Base-by-base conservation (phyloP, 192 early-diverging fungal genomes). In the Cetraspora pellucida region DNA sequence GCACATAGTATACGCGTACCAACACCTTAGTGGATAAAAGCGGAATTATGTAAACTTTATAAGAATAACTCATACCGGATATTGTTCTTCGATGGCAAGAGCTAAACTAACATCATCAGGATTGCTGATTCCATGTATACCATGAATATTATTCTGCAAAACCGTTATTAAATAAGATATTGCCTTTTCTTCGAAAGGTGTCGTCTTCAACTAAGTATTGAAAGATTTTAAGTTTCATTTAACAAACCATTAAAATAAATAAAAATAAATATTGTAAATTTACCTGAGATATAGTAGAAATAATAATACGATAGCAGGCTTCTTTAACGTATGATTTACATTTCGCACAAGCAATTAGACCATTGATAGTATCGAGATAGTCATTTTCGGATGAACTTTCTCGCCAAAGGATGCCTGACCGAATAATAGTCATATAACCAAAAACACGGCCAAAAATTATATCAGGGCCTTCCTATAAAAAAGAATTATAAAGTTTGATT, bases 381-480 rank as follows among this genome's bases (percentile, higher is more conserved):
- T 97, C 95, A 27, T 92, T 89, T 17, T 82, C 31, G 1, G 89
- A 90, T 31, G 94, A 93, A 0, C 78, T 77, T 3, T 83, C 54
- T n/a, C 92, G 85, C 23, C 81, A 75, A 1, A 97, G 65, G 57
- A 95, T 87, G 11, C 93, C 93, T 19, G 96, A 91, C 66, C 91
- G 87, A 31, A 94, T 87, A 31, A 98, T 88, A 31, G 92, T 90
- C 86, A 93, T 89, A 66, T 91, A 79, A 13, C 96, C 95, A 87
- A 99, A 97, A 72, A 98, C 86, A 61, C 95, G 90, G 55, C 95
- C 96, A 81, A 98, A 96, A 72, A 91, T 84, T 81, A 93, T 90
- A 78, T 98, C 95, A 50, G 92, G 87, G 78, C 91, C 90, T 82
- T 99, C 98, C 90, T 95, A 89, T 54, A 49, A 17, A 65, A 45